phyloP scores from a whole-genome alignment of 1,284 basidiomycete genomes.

The Inonotus obliquus region DNA sequence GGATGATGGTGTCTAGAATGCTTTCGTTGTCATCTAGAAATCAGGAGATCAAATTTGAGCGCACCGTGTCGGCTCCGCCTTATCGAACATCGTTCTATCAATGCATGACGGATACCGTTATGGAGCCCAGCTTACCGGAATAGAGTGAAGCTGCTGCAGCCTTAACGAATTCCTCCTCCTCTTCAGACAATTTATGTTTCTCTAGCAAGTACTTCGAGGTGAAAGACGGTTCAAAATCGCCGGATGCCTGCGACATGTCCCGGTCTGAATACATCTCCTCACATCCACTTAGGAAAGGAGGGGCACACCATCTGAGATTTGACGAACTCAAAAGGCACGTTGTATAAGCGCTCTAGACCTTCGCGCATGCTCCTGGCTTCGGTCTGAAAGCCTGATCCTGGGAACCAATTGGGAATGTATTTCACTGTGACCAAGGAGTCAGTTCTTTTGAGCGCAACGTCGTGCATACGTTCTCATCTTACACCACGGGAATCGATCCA shows the following conservation, averaged over 20 bases:
- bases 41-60: background rate
- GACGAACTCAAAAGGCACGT: slow-evolving; percentile 32
- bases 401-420: slow-evolving; percentile 35
- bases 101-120: background rate
- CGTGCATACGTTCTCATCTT: background rate
- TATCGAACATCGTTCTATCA: background rate
- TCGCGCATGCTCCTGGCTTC: slow-evolving; percentile 27
- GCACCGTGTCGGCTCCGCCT: slow-evolving; percentile 32
- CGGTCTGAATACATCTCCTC: background rate
- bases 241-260: slow-evolving; percentile 15
- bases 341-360: slow-evolving; percentile 30
- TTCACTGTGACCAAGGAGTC: slow-evolving; percentile 25
- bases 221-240: slow-evolving; percentile 26
- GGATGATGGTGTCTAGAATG: slow-evolving; percentile 11
- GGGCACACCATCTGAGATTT: slow-evolving; percentile 28
- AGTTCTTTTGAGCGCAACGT: background rate
- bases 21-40: background rate
- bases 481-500: slow-evolving; percentile 34
- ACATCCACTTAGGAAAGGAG: background rate
- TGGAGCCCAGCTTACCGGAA: slow-evolving; percentile 27
- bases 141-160: slow-evolving; percentile 37
- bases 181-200: slow-evolving; percentile 19
- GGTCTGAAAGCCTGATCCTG: slow-evolving; percentile 30
- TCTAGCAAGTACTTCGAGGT: slow-evolving; percentile 28
- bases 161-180: slow-evolving; percentile 35